Evolutionary conservation across 2,329 filamentous ascomycete species (phyloP).

Genomic region (Thermoascus crustaceus): DNA sequence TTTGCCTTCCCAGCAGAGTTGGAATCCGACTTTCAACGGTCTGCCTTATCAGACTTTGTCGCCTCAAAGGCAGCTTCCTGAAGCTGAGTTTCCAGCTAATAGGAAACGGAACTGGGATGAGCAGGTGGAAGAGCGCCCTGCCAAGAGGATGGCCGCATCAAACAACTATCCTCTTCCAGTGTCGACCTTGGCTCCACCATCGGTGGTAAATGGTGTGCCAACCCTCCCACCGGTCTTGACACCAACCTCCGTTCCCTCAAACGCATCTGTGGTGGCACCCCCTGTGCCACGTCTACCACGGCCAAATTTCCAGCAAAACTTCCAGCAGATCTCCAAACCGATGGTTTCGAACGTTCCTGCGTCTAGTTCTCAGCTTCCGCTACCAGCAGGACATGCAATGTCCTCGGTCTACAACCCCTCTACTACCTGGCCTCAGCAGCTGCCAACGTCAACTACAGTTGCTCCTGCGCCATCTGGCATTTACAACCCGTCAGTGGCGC

Average conservation of each 20-base stretch:
- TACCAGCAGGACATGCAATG: slow-evolving; percentile 62
- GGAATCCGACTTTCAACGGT: slow-evolving; percentile 20
- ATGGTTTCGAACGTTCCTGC: slow-evolving; percentile 32
- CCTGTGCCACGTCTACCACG: slow-evolving; percentile 54
- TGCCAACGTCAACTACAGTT: slow-evolving; percentile 26
- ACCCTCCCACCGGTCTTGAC: slow-evolving; percentile 28
- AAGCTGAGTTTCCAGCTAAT: slow-evolving; percentile 14
- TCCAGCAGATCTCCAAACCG: slow-evolving; percentile 53
- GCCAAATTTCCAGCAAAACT: slow-evolving; percentile 63
- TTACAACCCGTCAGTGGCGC: slow-evolving; percentile 20
- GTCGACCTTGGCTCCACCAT: slow-evolving; percentile 19
- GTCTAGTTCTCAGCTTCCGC: slow-evolving; percentile 50
- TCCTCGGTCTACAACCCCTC: slow-evolving; percentile 61
- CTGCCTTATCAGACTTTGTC: slow-evolving; percentile 15
- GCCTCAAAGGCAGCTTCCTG: slow-evolving; percentile 16
- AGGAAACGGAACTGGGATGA: slow-evolving; percentile 55
- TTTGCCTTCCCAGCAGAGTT: slow-evolving; percentile 20
- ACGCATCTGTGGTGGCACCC: slow-evolving; percentile 23
- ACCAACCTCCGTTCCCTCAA: slow-evolving; percentile 25
- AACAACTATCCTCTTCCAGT: slow-evolving; percentile 15
- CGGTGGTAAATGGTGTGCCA: slow-evolving; percentile 18
- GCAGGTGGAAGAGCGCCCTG: slow-evolving; percentile 45
- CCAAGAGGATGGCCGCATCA: slow-evolving; percentile 41
- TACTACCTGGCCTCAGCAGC: slow-evolving; percentile 41
- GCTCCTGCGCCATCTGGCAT: slow-evolving; percentile 21